Percentiles rank a stretch among this genome's conserved stretches.
Conservation (phyloP, 495 filamentous ascomycete genomes). For the Opeltia flavorubescens region DNA sequence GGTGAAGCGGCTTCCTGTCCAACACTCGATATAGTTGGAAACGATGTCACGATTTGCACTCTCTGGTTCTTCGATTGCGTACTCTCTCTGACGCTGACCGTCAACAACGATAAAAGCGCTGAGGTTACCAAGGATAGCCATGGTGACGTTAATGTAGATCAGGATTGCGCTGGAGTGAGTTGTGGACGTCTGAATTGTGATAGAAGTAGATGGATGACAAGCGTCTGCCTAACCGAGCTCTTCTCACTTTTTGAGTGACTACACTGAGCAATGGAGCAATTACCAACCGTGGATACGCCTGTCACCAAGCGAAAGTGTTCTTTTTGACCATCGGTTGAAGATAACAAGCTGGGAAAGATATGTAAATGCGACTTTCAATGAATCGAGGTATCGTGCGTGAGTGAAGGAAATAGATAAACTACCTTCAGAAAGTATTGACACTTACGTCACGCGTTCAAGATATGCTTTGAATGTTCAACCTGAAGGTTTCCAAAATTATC, state of each 20-base stretch:
- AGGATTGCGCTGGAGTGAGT: neutral
- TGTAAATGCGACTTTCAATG: neutral
- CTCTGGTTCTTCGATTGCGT: neutral
- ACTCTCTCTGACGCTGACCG: neutral
- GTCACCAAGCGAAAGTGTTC: neutral
- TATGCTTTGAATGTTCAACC: neutral
- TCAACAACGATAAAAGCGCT: neutral
- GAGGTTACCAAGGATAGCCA: neutral
- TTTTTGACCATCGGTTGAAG: neutral
- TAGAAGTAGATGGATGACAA: neutral
- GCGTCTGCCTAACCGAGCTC: neutral
- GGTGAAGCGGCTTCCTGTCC: conserved; percentile 3
- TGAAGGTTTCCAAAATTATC: too few relatives aligned
- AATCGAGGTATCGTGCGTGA: neutral
- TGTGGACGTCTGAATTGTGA: neutral
- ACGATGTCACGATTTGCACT: neutral
- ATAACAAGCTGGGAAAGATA: neutral
- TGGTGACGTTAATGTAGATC: neutral
- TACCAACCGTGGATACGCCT: neutral
- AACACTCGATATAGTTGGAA: neutral
- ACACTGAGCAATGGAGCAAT: neutral
- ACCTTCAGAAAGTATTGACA: neutral
- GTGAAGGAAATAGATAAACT: neutral
- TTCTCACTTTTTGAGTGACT: neutral
- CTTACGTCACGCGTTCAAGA: neutral